Conservation (phyloP, 768 basidiomycete species). For the Cubamyces sp. region DNA sequence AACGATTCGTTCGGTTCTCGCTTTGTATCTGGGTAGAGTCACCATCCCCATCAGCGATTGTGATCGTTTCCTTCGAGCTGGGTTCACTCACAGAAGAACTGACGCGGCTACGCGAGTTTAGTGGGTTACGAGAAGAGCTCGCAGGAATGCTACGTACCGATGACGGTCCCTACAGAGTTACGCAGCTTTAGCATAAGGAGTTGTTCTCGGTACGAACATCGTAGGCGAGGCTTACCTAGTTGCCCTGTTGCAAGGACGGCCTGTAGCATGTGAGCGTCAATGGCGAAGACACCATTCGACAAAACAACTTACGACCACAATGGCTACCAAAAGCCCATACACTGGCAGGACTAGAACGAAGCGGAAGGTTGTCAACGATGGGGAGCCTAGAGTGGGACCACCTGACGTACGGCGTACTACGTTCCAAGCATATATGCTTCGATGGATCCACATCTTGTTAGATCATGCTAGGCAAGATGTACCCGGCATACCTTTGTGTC, state of each 20-base stretch:
- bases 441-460: not conserved
- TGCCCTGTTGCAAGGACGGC: constrained; percentile 5
- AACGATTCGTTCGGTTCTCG: not conserved
- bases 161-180: not conserved
- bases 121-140: not conserved
- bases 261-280: not conserved
- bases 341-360: not conserved
- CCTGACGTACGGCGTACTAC: not conserved
- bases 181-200: not conserved
- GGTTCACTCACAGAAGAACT: not conserved
- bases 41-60: not conserved
- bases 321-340: not conserved
- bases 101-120: not conserved
- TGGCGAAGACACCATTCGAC: no score
- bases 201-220: not conserved
- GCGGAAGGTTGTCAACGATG: not conserved
- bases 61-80: no score
- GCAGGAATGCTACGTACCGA: not conserved
- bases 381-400: no score
- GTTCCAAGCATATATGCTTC: constrained; percentile 5
- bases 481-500: not conserved
- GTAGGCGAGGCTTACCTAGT: not conserved
- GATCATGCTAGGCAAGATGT: not conserved
- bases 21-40: not conserved
- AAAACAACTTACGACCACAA: not conserved